Evolutionary conservation across 164 flowering plant genomes (phyloP).

Genomic region (Houttuynia cordata): DNA sequence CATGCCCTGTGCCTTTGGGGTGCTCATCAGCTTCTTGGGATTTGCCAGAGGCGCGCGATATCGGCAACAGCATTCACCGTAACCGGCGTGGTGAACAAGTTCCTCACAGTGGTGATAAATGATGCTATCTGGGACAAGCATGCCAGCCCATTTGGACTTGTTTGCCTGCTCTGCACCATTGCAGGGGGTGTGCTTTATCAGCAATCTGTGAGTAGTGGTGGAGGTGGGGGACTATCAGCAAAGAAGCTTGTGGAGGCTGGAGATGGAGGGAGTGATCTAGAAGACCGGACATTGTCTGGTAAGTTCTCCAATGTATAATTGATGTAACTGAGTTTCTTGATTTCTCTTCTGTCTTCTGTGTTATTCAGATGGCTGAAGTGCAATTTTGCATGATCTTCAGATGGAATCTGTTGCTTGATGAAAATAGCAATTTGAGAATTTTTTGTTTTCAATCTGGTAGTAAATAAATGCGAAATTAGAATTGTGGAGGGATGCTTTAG

Average conservation of each 20-base stretch:
- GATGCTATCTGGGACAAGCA: conserved; percentile 94
- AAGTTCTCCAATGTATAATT: too few species aligned
- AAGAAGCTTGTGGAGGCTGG: not conserved
- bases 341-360: too few species aligned
- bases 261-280: not conserved
- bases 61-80: conserved; percentile 95
- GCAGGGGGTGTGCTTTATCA: conserved; percentile 80
- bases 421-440: too few species aligned
- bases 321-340: too few species aligned
- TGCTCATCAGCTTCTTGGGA: conserved; percentile 86
- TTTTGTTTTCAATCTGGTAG: too few species aligned
- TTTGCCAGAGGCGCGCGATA: conserved; percentile 88
- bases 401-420: too few species aligned
- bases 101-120: conserved; percentile 81
- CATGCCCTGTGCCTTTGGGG: conserved; percentile 75
- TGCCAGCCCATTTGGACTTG: conserved; percentile 75
- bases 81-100: conserved; percentile 91
- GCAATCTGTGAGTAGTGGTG: conserved; percentile 51
- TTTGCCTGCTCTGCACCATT: conserved; percentile 65
- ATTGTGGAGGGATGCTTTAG: too few species aligned
- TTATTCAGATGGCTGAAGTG: too few species aligned
- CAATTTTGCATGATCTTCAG: too few species aligned
- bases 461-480: too few species aligned
- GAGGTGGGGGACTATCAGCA: not conserved
- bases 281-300: too few species aligned